Evolutionary conservation across 2,329 filamentous ascomycete genomes (phyloP), one percentile per base, ranked within the genome.

Genomic region (Tolypocladium cylindrosporum): DNA sequence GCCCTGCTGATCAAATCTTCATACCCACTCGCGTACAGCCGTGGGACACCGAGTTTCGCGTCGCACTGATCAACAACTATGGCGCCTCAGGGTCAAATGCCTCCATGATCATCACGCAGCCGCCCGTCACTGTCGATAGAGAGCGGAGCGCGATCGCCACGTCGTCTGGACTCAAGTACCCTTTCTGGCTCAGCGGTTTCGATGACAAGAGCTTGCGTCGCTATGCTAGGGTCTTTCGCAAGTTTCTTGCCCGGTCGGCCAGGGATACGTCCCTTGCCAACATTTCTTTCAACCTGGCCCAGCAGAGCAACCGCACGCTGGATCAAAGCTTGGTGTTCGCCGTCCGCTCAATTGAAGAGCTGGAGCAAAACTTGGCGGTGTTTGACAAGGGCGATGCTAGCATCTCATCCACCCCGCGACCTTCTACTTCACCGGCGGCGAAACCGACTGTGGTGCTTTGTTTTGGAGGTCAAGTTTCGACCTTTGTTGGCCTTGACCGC

Each of bases 31-130:
- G 1, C 21, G 57, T 1, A 65, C 61, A 55, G n/a, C 61, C 65
- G 0, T 72, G 68, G 70, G 34, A 60, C 1, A 56, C 5, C 1
- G 39, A 55, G 0, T 59, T 55, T 16, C 60, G 52, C 40, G 61
- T 54, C 1, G 68, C 69, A 1, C 55, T 71, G 3, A 48, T 75
- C 11, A 74, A 74, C 60, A 75, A 70, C 58, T 75, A 71, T 43
- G 71, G 72, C 34, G 72, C 72, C 0, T 61, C 63, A 0, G 65
- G 67, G 0, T 65, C 58, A 8, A 70, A 66, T 58, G 63, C 63
- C 3, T 61, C 63, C 1, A 45, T 70, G 7, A 51, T 70, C 10
- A 21, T 71, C 2, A 59, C 50, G 1, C 56, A 64, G 36, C 39
- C 62, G 37, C 5, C 16, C 34, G 21, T 8, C 16, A n/a, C 11